Percentiles rank a stretch among this genome's conserved stretches.
phyloP scores from a whole-genome alignment of 2,329 filamentous ascomycete species.

The Zopfia rhizophila region DNA sequence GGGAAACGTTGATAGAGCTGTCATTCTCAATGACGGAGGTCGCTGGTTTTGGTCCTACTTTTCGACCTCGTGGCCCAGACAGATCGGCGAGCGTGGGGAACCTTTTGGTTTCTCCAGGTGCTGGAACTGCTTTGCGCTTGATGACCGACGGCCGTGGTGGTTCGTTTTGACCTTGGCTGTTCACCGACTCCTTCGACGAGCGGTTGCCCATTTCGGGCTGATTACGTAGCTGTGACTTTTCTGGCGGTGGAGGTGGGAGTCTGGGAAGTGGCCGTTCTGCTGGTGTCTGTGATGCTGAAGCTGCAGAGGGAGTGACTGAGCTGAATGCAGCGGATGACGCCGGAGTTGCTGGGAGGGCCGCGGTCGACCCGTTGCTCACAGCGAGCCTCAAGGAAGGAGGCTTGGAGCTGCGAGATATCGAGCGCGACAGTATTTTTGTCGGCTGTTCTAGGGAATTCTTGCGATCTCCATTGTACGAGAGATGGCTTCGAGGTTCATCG shows the following conservation, averaged over 20 bases:
- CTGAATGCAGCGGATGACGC: conserved; percentile 20
- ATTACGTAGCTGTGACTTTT: conserved; percentile 41
- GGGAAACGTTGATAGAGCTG: no score
- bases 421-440: conserved; percentile 43
- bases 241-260: conserved; percentile 46
- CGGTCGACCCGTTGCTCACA: conserved; percentile 52
- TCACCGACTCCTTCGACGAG: conserved; percentile 29
- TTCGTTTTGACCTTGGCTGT: no score
- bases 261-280: conserved; percentile 36
- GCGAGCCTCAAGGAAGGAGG: conserved; percentile 47
- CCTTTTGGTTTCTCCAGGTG: no score
- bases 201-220: conserved; percentile 34
- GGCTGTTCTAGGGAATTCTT: conserved; percentile 33
- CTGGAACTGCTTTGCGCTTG: no score
- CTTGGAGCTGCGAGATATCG: conserved; percentile 46
- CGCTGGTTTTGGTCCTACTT: no score
- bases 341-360: conserved; percentile 39
- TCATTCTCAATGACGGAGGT: no score
- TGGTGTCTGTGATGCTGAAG: conserved; percentile 1
- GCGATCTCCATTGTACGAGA: conserved; percentile 25
- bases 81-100: no score
- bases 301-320: conserved; percentile 16
- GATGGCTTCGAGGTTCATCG: conserved; percentile 28
- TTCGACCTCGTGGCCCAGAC: no score
- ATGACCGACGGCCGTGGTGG: no score